Percentiles rank a stretch among this genome's conserved stretches.
phyloP scores from a whole-genome alignment of 805 yeast species.

The Danielozyma ontarioensis region DNA sequence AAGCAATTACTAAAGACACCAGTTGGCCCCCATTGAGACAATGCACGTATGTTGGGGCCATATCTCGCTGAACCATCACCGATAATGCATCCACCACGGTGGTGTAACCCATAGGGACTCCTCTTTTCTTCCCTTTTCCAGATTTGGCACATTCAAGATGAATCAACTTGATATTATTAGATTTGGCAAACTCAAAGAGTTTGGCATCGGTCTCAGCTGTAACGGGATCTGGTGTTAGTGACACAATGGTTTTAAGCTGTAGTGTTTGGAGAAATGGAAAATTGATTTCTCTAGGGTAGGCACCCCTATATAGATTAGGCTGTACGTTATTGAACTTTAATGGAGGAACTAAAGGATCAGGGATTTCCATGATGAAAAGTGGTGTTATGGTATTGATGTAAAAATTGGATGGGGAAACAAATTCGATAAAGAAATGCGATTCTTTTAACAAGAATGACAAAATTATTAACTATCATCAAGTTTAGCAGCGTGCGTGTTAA shows the following conservation, averaged over 20 bases:
- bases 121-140: conserved; percentile 77
- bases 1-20: conserved; percentile 79
- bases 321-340: conserved; percentile 70
- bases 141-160: conserved; percentile 66
- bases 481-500: too few species aligned
- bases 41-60: conserved; percentile 75
- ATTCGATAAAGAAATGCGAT: too few species aligned
- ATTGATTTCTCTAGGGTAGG: conserved; percentile 78
- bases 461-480: too few species aligned
- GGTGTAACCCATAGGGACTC: conserved; percentile 71
- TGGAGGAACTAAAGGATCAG: conserved; percentile 56
- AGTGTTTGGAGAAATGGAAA: conserved; percentile 62
- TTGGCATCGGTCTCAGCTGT: conserved; percentile 46
- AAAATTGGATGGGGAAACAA: too few species aligned
- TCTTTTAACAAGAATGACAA: too few species aligned
- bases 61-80: conserved; percentile 50
- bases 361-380: not conserved
- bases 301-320: conserved; percentile 72
- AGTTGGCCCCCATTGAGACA: conserved; percentile 89
- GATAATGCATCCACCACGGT: conserved; percentile 58
- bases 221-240: conserved; percentile 76
- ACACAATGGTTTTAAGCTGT: conserved; percentile 63
- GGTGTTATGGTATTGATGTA: too few species aligned
- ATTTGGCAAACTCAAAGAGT: conserved; percentile 47
- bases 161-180: conserved; percentile 52